phyloP scores from a whole-genome alignment of 805 yeast genomes.

The Soucietia sequanensis region DNA sequence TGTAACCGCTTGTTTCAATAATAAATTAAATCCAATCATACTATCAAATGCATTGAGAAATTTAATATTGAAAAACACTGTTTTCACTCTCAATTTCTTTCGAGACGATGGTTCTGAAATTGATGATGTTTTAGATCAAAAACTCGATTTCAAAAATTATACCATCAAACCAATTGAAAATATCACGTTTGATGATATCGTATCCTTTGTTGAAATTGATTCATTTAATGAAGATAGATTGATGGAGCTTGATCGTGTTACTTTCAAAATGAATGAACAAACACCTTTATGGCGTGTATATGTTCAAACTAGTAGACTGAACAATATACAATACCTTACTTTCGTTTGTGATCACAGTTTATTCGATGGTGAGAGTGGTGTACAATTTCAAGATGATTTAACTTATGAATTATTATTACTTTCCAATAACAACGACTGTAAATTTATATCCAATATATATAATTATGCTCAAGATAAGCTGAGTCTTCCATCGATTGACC shows the following conservation, averaged over 20 bases:
- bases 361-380: conserved; percentile 34
- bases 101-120: conserved; percentile 6
- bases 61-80: conserved; percentile 14
- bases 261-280: conserved; percentile 5
- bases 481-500: conserved; percentile 2
- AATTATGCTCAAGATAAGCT: conserved; percentile 6
- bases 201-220: conserved; percentile 8
- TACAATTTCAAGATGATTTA: conserved; percentile 25
- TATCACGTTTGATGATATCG: conserved; percentile 21
- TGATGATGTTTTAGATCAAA: conserved; percentile 1
- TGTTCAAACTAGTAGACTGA: conserved; percentile 3
- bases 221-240: conserved; percentile 13
- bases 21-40: conserved; percentile 7
- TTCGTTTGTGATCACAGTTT: conserved; percentile 27
- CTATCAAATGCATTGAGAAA: conserved; percentile 18
- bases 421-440: conserved; percentile 4
- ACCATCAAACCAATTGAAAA: conserved; percentile 12
- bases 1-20: conserved; percentile 19
- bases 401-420: conserved; percentile 11
- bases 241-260: conserved; percentile 9
- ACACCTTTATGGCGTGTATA: conserved; percentile 23
- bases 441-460: conserved; percentile 3
- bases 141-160: conserved; percentile 13
- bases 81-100: conserved; percentile 17
- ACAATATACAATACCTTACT: conserved; percentile 14